Base-by-base conservation (phyloP, 805 yeast genomes). In the Yamadazyma scolyti region DNA sequence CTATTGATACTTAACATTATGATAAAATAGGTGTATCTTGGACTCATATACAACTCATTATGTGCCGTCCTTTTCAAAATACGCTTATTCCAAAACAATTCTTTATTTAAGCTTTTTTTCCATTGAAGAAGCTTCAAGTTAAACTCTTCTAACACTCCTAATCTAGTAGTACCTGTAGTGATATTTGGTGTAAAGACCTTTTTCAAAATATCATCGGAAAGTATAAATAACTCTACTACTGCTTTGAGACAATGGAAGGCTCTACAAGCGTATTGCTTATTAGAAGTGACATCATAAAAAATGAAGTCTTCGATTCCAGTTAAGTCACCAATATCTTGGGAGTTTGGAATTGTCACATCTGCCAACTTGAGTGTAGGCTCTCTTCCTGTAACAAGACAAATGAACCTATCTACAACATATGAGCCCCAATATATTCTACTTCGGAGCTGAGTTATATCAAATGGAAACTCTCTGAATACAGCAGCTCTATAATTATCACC, bases 351-450 rank as follows among this genome's bases (percentile, higher is more conserved):
- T 1, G 33, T 38, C 6, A 31, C 34, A 18, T 38, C 34, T n/a
- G 23, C 18, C 12, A 38, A 28, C 16, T 38, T 32, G 7, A 38
- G 23, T 7, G 36, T 33, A 5, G 32, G n/a, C 8, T 36, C 30
- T 23, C 39, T 27, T 28, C 42, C 42, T 33, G 34, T 27, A 7
- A 33, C 33, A 9, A 38, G 23, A 26, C 39, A 25, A 19, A 38
- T 34, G 14, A 40, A 33, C 23, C 34, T 29, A 28, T 40, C 44
- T 3, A 27, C 40, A 18, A 40, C 30, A 18, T 31, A 40, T 5
- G 34, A 37, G 1, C 42, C 44, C 42, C 44, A 37, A 21, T 40
- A 40, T 8, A 40, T 31, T 23, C 42, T 27, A 15, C 36, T 31
- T 27, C 36, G 31, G 6, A 37, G 27, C 16, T 35, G 30, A 9